These are phyloP conservation scores for Ceratocystis destructans DNA, from an alignment of 2,329 filamentous ascomycete genomes.

Conservation along the genomic window DNA sequence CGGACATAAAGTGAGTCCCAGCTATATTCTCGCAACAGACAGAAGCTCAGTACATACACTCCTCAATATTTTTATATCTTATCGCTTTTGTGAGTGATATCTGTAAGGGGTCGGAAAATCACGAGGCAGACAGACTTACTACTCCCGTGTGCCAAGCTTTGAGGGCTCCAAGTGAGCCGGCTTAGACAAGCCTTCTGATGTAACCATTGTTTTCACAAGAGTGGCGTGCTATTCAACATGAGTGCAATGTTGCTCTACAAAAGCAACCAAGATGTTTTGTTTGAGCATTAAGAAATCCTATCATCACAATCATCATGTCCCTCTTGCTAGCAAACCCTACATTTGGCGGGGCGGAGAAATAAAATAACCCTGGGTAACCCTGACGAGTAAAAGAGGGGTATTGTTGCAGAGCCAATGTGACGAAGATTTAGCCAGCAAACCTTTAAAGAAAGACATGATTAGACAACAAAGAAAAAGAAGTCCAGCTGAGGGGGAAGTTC, in stretches of 20 bases:
- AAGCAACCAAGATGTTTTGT: neutral
- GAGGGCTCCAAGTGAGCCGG: conserved; percentile 62
- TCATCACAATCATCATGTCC: neutral
- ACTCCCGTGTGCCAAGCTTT: conserved; percentile 75
- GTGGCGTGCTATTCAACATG: neutral
- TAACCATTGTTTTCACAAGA: neutral
- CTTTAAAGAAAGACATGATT: neutral
- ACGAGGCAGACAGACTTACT: conserved; percentile 41
- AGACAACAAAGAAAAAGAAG: neutral
- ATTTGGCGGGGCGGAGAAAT: neutral
- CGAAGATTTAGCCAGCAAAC: neutral
- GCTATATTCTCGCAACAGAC: conserved; percentile 30
- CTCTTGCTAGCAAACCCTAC: neutral
- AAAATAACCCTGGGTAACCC: neutral
- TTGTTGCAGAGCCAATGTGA: neutral
- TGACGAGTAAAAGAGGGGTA: neutral
- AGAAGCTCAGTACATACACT: neutral
- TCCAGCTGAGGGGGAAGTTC: neutral
- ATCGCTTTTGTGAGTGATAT: no score
- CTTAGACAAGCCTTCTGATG: conserved; percentile 24
- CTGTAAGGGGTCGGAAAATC: no score
- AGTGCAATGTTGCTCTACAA: neutral
- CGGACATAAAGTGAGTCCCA: conserved; percentile 62
- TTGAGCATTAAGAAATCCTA: neutral
- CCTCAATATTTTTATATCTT: neutral